A percentile compares a stretch with the other conserved stretches of the same genome.
Evolutionary conservation across 2,329 filamentous ascomycete genomes (phyloP).

Genomic region (Cryphonectria japonica): DNA sequence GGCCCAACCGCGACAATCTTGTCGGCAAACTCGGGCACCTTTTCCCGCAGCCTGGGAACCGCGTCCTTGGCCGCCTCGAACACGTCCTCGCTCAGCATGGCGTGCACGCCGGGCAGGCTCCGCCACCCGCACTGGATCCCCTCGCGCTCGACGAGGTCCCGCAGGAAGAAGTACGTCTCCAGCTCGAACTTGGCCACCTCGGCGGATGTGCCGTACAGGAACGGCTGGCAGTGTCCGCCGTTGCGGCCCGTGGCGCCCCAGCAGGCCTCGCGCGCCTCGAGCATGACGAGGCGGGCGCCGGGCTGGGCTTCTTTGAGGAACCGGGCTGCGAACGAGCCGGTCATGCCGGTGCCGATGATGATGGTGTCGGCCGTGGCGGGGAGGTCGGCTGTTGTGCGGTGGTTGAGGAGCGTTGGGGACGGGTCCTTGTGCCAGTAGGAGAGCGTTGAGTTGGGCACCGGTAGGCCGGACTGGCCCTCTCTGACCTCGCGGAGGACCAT

Average conservation of each 20-base stretch:
- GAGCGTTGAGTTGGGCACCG: slow-evolving; percentile 60
- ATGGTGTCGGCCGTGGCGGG: slow-evolving; percentile 69
- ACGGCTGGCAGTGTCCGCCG: slow-evolving; percentile 75
- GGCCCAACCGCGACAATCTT: slow-evolving; percentile 46
- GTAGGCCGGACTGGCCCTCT: slow-evolving; percentile 56
- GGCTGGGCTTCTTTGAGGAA: slow-evolving; percentile 55
- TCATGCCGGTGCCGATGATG: slow-evolving; percentile 76
- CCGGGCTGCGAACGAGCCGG: slow-evolving; percentile 71
- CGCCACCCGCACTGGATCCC: slow-evolving; percentile 72
- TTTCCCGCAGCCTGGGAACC: slow-evolving; percentile 53
- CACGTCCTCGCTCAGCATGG: slow-evolving; percentile 60
- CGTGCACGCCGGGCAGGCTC: slow-evolving; percentile 64
- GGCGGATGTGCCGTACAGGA: slow-evolving; percentile 63
- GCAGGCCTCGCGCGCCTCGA: slow-evolving; percentile 80
- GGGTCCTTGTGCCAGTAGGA: slow-evolving; percentile 79
- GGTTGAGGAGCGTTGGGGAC: slow-evolving; percentile 65
- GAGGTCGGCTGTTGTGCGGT: slow-evolving; percentile 67
- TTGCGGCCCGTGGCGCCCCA: slow-evolving; percentile 83
- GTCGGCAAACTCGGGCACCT: slow-evolving; percentile 61
- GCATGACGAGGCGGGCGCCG: slow-evolving; percentile 63
- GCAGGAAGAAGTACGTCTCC: slow-evolving; percentile 65
- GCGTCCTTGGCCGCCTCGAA: slow-evolving; percentile 55
- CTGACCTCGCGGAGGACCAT: slow-evolving; percentile 33
- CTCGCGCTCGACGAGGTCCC: slow-evolving; percentile 58
- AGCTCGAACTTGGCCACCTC: slow-evolving; percentile 74